Base-by-base conservation (phyloP, 1,139 yeast genomes). In the Taphrina betulina region DNA sequence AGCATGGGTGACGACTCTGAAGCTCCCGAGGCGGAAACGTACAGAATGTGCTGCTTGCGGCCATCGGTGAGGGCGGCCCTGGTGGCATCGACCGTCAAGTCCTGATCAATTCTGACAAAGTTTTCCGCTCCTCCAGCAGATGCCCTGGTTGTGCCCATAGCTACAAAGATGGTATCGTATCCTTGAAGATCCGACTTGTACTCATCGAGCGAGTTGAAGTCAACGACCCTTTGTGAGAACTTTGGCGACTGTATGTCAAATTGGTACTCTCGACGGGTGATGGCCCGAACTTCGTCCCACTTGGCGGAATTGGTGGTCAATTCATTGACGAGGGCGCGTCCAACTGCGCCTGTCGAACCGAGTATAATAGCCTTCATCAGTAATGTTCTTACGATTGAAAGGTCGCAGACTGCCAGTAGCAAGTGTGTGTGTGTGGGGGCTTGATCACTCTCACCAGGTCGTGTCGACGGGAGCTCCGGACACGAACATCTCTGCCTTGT, bases 271-370 rank as follows among this genome's bases (percentile, higher is more conserved):
- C 51, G 5, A 19, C 56, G 38, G 8, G 38, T 42, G 37, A 42
- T 20, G n/a, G 56, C 50, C 16, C 31, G 23, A 24, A 42, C 35
- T 20, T 42, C 51, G 16, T 42, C 35, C 19, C 23, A 52, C 3
- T 19, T 42, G n/a, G n/a, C n/a, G 14, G 51, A 23, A 10, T 52
- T 34, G 2, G 14, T 31, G 19, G 36, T 31, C 3, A 53, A 35
- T 12, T 53, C 57, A 12, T 19, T 26, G 24, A 45, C 45, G n/a
- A 53, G 45, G 10, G 52, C 53, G 2, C 34, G 33, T 20, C 57
- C 57, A 16, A 53, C 57, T 8, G 57, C 57, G 40, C 57, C 57
- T 3, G 57, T 53, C 24, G 53, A 23, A 10, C 57, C 57, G 5
- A 53, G 22, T 7, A 53, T 33, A 36, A 53, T 19, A n/a, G 57